These are phyloP conservation scores for Scortechinia acanthostroma DNA, from an alignment of 2,329 filamentous ascomycete species.

Conservation along the genomic window DNA sequence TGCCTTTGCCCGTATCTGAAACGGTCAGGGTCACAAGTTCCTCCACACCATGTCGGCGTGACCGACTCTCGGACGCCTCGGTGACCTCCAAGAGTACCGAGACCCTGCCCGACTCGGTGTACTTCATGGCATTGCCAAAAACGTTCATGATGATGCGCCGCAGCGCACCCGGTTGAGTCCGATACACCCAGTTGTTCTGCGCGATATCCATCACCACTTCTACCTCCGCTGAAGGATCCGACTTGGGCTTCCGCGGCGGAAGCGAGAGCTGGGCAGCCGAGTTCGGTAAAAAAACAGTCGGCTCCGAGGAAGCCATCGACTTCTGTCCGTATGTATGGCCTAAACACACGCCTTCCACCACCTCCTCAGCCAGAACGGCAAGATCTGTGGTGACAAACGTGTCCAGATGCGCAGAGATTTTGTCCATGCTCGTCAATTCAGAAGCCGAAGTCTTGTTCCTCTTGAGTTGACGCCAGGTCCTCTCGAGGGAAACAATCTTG, in stretches of 20 bases:
- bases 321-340: slow-evolving; percentile 26
- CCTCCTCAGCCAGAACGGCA: slow-evolving; percentile 38
- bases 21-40: background rate
- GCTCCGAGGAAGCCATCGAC: background rate
- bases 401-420: slow-evolving; percentile 12
- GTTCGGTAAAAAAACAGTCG: background rate
- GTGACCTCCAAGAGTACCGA: slow-evolving; percentile 19
- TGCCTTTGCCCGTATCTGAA: background rate
- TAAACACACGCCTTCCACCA: slow-evolving; percentile 41
- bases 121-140: slow-evolving; percentile 37
- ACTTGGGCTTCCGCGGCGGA: background rate
- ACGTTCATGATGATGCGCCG: slow-evolving; percentile 37
- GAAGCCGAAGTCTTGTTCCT: slow-evolving; percentile 6
- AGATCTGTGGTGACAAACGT: slow-evolving; percentile 26
- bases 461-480: slow-evolving; percentile 10
- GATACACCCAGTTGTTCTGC: slow-evolving; percentile 28
- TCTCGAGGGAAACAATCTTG: slow-evolving; percentile 31
- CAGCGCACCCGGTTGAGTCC: slow-evolving; percentile 33
- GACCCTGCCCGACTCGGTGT: slow-evolving; percentile 30
- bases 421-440: slow-evolving; percentile 10
- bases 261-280: background rate
- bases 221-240: slow-evolving; percentile 12
- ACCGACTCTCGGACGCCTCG: slow-evolving; percentile 7
- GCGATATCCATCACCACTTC: slow-evolving; percentile 33
- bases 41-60: background rate